A percentile compares a stretch with the other conserved stretches of the same genome.
Conservation (phyloP, 495 filamentous ascomycete genomes). For the Penicillium robsamsonii region DNA sequence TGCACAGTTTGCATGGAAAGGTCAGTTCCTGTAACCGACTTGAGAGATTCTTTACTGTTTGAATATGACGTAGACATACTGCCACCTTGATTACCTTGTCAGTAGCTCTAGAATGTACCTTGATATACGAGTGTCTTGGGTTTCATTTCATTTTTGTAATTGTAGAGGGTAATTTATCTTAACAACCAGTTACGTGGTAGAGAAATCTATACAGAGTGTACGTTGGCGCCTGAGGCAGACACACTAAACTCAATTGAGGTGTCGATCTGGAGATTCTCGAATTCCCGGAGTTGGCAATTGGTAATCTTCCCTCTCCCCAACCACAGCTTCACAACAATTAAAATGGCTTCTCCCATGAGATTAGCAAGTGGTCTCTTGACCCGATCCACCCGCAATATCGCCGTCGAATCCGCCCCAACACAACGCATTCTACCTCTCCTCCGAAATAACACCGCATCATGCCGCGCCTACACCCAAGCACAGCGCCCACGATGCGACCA, state of each 20-base stretch:
- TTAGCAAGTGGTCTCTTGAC: constrained; percentile 29
- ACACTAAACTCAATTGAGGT: constrained; percentile 19
- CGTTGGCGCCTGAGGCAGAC: constrained; percentile 18
- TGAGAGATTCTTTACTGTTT: too few relatives aligned
- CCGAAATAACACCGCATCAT: constrained; percentile 22
- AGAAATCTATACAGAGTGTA: too few relatives aligned
- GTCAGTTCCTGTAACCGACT: too few relatives aligned
- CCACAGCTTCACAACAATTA: constrained; percentile 11
- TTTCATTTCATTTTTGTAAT: too few relatives aligned
- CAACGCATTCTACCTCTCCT: constrained; percentile 21
- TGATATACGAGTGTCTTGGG: too few relatives aligned
- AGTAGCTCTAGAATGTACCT: too few relatives aligned
- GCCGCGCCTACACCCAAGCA: constrained; percentile 28
- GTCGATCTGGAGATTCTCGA: constrained; percentile 30
- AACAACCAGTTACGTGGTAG: too few relatives aligned
- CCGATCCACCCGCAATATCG: constrained; percentile 25
- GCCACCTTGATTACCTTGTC: too few relatives aligned
- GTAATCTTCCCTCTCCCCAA: constrained; percentile 9
- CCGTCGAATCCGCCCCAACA: constrained; percentile 24
- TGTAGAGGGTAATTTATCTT: too few relatives aligned
- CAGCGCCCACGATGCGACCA: constrained; percentile 26
- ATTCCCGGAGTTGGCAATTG: constrained; percentile 10
- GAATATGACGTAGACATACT: too few relatives aligned
- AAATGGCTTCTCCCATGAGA: constrained; percentile 36
- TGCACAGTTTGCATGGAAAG: too few relatives aligned